These are phyloP conservation scores for Rubia tinctorum DNA, from an alignment of 305 asterid genomes.

Conservation along the genomic window DNA sequence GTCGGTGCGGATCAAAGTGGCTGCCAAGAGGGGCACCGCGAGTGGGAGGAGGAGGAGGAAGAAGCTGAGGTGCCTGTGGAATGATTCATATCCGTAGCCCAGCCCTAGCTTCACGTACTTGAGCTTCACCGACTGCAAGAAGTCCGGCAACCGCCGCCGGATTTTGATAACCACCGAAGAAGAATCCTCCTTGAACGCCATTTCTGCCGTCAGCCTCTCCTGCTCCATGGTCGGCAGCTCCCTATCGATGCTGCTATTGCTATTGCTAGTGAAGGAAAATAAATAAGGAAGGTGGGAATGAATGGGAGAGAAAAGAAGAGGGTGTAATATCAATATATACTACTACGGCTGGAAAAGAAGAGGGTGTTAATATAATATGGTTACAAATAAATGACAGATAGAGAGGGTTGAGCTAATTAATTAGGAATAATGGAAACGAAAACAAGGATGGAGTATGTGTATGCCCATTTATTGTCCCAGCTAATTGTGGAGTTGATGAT, in stretches of 20 bases:
- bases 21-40: conserved; percentile 17
- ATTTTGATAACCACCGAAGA: conserved; percentile 62
- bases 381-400: not conserved
- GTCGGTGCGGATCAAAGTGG: conserved; percentile 17
- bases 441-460: not conserved
- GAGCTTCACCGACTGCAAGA: conserved; percentile 33
- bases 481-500: not conserved
- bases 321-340: no score
- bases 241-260: no score
- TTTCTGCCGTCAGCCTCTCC: conserved; percentile 69
- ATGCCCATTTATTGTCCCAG: not conserved
- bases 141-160: conserved; percentile 33
- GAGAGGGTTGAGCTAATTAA: not conserved
- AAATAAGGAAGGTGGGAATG: no score
- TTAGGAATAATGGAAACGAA: not conserved
- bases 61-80: conserved; percentile 21
- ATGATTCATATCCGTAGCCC: conserved; percentile 26
- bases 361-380: no score
- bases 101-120: conserved; percentile 33
- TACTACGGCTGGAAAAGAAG: no score
- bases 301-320: no score
- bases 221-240: no score
- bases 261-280: no score
- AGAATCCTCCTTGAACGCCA: conserved; percentile 63
- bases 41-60: conserved; percentile 14